Percentiles rank a stretch among this genome's conserved stretches.
Evolutionary conservation across 2,329 filamentous ascomycete genomes (phyloP).

Genomic region (Diplocarpon mali): DNA sequence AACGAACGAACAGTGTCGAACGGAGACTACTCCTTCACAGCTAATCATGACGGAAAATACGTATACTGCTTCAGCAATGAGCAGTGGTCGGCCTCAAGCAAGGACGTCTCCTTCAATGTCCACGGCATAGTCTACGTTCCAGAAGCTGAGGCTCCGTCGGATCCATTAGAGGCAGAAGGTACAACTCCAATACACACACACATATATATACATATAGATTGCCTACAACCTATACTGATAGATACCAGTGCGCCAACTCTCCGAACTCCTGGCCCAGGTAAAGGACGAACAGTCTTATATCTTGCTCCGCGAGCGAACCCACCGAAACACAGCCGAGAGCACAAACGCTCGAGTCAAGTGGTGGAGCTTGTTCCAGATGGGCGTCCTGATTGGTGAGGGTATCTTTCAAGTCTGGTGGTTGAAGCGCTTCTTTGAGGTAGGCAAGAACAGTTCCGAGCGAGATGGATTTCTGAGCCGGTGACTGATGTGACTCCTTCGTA

Average conservation of each 20-base stretch:
- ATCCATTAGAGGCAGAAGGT: slow-evolving; percentile 89
- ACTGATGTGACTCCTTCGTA: slow-evolving; percentile 18
- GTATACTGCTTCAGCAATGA: slow-evolving; percentile 99
- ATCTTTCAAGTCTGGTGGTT: slow-evolving; percentile 99
- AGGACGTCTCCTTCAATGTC: slow-evolving; percentile 98
- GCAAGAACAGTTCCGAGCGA: slow-evolving; percentile 26
- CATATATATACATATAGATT: too few relatives aligned
- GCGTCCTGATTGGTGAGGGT: slow-evolving; percentile 79
- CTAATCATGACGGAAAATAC: slow-evolving; percentile 76
- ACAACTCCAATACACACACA: slow-evolving; percentile 25
- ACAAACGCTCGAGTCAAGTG: slow-evolving; percentile 97
- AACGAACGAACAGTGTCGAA: slow-evolving; percentile 74
- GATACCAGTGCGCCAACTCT: slow-evolving; percentile 61
- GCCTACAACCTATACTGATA: neutral
- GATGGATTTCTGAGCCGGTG: slow-evolving; percentile 22
- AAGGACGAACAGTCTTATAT: slow-evolving; percentile 99
- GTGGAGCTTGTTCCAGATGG: slow-evolving; percentile 97
- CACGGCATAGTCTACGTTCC: slow-evolving; percentile 97
- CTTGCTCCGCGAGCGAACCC: slow-evolving; percentile 84
- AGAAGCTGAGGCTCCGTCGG: slow-evolving; percentile 70
- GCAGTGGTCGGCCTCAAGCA: slow-evolving; percentile 90
- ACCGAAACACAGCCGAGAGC: slow-evolving; percentile 97
- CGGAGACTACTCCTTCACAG: slow-evolving; percentile 88
- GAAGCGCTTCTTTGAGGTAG: slow-evolving; percentile 90
- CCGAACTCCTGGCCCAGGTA: slow-evolving; percentile 78